Base-by-base conservation (phyloP, 2,329 filamentous ascomycete genomes). In the Xylariales sp. region DNA sequence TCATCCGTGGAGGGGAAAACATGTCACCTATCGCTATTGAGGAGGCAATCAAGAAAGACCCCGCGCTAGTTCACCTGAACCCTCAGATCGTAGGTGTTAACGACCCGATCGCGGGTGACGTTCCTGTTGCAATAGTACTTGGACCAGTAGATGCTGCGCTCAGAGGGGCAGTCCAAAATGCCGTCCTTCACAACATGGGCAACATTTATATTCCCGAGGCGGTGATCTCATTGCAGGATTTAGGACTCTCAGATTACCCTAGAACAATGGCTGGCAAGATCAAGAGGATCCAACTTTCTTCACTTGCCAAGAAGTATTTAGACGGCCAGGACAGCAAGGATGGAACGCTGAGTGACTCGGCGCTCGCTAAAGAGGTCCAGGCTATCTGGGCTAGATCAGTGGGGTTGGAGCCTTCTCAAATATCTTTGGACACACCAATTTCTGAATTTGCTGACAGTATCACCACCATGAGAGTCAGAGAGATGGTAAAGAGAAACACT, bases 1-100 rank as follows among this genome's bases (percentile, higher is more conserved):
- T 41, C 25, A 41, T 41, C n/a, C 34, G 40, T n/a, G 40, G 40
- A 5, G 34, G 39, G 18, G 39, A 41, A 14, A 41, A 41, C 18
- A 41, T 41, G 27, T 35, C 33, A 11, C 39, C 39, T 4, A 18
- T 31, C 4, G 39, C 39, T 13, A 41, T 41, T 16, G 39, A 41
- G 18, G 20, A 18, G 10, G 21, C 24, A 13, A 27, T 41, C 5
- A 19, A 29, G 12, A 27, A 41, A 5, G 28, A 37, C 13, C 33
- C 23, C 2, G 19, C 14, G 8, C 33, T 38, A 7, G 35, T 29
- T 3, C 4, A 25, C 14, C 20, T 41, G 20, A 14, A 17, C 4
- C 33, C 29, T 6, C 35, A 41, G 28, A 21, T 41, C 10, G 35
- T 41, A 8, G 34, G 15, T 4, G 34, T 29, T 3, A 23, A 33